Percentiles rank a stretch among this genome's conserved stretches.
These are phyloP conservation scores for Rutstroemia sp. DNA, from an alignment of 2,329 filamentous ascomycete species.

Conservation along the genomic window DNA sequence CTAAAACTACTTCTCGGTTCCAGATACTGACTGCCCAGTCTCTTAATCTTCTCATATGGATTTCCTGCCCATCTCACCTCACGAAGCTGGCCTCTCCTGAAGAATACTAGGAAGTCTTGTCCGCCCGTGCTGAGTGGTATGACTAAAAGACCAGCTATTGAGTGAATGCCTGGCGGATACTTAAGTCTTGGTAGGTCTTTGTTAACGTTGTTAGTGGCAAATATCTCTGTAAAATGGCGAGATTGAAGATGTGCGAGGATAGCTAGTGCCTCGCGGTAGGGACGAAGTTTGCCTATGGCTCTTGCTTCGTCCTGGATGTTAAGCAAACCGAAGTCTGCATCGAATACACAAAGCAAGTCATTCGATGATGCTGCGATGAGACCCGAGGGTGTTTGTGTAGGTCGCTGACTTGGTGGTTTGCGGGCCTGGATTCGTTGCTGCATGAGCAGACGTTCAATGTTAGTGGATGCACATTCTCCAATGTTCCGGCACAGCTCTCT, in stretches of 20 bases:
- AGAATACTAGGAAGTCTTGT: slow-evolving; percentile 83
- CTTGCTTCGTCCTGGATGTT: slow-evolving; percentile 88
- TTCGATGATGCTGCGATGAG: slow-evolving; percentile 16
- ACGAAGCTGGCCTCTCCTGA: slow-evolving; percentile 67
- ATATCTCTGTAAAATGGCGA: slow-evolving; percentile 64
- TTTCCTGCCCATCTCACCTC: slow-evolving; percentile 79
- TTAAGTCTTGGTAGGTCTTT: slow-evolving; percentile 73
- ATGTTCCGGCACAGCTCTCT: slow-evolving; percentile 72
- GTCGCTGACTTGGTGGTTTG: slow-evolving; percentile 5
- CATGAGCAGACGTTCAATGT: slow-evolving; percentile 16
- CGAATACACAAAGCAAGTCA: slow-evolving; percentile 16
- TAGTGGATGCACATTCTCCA: slow-evolving; percentile 44
- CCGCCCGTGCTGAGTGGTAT: slow-evolving; percentile 73
- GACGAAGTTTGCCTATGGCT: slow-evolving; percentile 66
- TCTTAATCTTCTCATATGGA: slow-evolving; percentile 71
- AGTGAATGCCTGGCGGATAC: slow-evolving; percentile 70
- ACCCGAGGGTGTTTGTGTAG: slow-evolving; percentile 13
- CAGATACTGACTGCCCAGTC: slow-evolving; percentile 60
- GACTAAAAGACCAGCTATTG: slow-evolving; percentile 73
- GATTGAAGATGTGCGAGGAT: slow-evolving; percentile 80
- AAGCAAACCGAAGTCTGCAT: slow-evolving; percentile 53
- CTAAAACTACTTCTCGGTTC: slow-evolving; percentile 77
- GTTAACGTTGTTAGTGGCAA: slow-evolving; percentile 68
- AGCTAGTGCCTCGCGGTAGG: slow-evolving; percentile 75
- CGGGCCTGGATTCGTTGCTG: slow-evolving; percentile 12